Evolutionary conservation across 441 rosid species (phyloP), one percentile per base, ranked within the genome.

Genomic region (Brassica balearica): DNA sequence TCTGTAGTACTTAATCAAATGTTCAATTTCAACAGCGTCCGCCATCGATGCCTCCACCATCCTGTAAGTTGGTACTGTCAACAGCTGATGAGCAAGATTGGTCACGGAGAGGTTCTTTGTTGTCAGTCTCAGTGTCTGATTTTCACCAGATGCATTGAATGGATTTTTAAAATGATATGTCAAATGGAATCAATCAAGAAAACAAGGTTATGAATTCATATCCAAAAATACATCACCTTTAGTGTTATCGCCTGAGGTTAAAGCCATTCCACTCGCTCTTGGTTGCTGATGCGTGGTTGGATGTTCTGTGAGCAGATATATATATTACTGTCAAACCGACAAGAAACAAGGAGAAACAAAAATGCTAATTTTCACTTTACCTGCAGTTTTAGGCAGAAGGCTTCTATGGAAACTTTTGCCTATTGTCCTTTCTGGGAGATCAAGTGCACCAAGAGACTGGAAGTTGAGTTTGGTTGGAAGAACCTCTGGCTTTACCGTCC

Each of bases 281-380:
- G 82, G 77, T 69, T 89, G 96, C 80, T 87, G 89, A 8, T 90
- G 92, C 36, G 92, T 89, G 5, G 92, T 88, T 62, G 93, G 95
- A 95, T 93, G 87, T 80, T 69, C 2, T 3, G 0, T 10, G 46
- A 56, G 69, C 14, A 58, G 2, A 8, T 17, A 60, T 4, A 25
- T 22, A 12, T 0, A 27, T 27, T 56, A 43, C 10, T 56, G 65
- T 70, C 65, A 80, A 27, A 27, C 27, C 51, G 8, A 51, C 15
- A 8, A 74, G 55, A 3, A 27, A 27, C 32, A 27, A 27, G 60
- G 32, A 69, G 3, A 69, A 53, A 8, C 14, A 56, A 55, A 8
- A 22, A 41, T n/a, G 32, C 5, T 3, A 61, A 51, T 6, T 15
- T 36, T 68, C 3, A 8, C 48, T 58, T 59, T 75, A 87, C 92